Evolutionary conservation across 1,139 yeast genomes (phyloP).

Genomic region (Scheffersomyces insectosa): DNA sequence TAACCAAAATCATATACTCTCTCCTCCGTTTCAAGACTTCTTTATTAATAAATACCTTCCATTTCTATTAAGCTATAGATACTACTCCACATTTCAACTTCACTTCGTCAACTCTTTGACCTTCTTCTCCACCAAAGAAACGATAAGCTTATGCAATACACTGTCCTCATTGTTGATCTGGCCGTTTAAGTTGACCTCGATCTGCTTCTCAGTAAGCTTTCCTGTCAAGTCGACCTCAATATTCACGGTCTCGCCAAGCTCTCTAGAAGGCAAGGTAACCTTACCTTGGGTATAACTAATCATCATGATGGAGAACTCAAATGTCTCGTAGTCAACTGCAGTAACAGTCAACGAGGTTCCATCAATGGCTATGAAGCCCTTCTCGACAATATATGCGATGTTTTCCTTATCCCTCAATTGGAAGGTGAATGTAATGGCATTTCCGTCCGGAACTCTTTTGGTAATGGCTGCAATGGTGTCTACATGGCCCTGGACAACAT

Average conservation of each 20-base stretch:
- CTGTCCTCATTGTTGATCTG: constrained; percentile 51
- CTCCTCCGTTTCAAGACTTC: too few species aligned
- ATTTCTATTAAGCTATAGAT: too few species aligned
- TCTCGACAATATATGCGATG: constrained; percentile 81
- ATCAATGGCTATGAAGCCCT: constrained; percentile 89
- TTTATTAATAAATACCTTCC: too few species aligned
- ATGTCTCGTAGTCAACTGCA: constrained; percentile 57
- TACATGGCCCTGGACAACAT: constrained; percentile 96
- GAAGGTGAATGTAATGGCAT: constrained; percentile 77
- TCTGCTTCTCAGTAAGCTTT: constrained; percentile 85
- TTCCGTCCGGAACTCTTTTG: constrained; percentile 60
- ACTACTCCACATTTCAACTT: not conserved
- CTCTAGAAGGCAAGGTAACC: constrained; percentile 71
- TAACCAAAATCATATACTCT: too few species aligned
- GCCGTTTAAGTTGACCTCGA: constrained; percentile 53
- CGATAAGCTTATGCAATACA: constrained; percentile 44
- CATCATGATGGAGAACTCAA: constrained; percentile 81
- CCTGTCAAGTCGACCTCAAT: constrained; percentile 95
- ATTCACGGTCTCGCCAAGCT: constrained; percentile 67
- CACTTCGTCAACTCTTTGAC: constrained; percentile 18
- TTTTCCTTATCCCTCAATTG: constrained; percentile 64
- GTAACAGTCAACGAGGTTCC: constrained; percentile 95
- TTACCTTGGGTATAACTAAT: constrained; percentile 86
- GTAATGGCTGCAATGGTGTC: constrained; percentile 81
- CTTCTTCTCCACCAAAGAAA: constrained; percentile 53